Evolutionary conservation across 2,329 filamentous ascomycete genomes (phyloP).

Genomic region (Lasiodiplodia sp.): DNA sequence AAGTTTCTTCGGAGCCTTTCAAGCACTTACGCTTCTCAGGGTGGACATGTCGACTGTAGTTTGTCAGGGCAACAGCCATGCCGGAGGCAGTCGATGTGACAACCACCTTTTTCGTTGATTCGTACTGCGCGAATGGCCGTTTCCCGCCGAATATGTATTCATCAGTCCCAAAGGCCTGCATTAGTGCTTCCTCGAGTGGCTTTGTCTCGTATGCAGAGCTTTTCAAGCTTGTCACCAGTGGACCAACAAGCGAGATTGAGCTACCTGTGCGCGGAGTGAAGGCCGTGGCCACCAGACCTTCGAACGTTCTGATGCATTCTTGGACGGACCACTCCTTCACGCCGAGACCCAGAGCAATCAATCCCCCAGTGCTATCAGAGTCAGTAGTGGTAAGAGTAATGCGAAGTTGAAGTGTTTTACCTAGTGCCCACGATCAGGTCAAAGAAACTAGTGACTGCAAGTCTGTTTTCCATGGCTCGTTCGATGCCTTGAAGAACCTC

Average conservation of each 20-base stretch:
- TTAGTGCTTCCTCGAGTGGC: slow-evolving; percentile 48
- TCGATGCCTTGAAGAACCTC: slow-evolving; percentile 54
- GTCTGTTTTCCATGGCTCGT: slow-evolving; percentile 44
- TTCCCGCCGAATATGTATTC: slow-evolving; percentile 47
- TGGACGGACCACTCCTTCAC: slow-evolving; percentile 48
- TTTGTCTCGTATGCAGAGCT: slow-evolving; percentile 44
- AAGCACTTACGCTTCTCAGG: neutral
- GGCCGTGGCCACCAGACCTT: slow-evolving; percentile 48
- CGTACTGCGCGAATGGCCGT: neutral
- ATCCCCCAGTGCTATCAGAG: slow-evolving; percentile 46
- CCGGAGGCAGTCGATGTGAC: slow-evolving; percentile 53
- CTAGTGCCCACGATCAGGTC: slow-evolving; percentile 53
- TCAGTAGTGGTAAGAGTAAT: too few species aligned
- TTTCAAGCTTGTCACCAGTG: slow-evolving; percentile 39
- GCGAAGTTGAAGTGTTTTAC: too few species aligned
- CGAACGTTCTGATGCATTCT: slow-evolving; percentile 51
- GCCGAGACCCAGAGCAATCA: slow-evolving; percentile 54
- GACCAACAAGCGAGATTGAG: slow-evolving; percentile 45
- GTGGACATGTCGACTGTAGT: slow-evolving; percentile 50
- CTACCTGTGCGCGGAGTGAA: slow-evolving; percentile 50
- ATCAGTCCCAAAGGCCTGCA: slow-evolving; percentile 44
- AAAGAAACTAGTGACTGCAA: slow-evolving; percentile 57
- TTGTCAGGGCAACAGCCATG: slow-evolving; percentile 53
- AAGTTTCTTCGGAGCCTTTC: slow-evolving; percentile 36
- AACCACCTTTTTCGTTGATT: slow-evolving; percentile 46